Evolutionary conservation across 331 rosid species (phyloP), one percentile per base, ranked within the genome.

Genomic region (Acacia pycnantha): DNA sequence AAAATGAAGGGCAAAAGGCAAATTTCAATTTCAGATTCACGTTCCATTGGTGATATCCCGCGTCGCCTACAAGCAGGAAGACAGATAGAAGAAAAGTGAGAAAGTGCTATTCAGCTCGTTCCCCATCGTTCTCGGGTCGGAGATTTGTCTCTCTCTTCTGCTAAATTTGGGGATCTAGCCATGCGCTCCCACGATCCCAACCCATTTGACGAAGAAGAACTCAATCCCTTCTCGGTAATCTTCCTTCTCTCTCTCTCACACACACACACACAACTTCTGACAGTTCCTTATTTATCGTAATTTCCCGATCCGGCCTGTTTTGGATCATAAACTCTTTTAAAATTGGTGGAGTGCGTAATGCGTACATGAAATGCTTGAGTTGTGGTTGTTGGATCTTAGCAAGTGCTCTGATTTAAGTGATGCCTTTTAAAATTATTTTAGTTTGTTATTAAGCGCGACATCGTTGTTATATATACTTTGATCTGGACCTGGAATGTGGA

Each of bases 111-210:
- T 59, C 82, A 70, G 74, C 59, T 37, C 87, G 16, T 67, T 26
- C 58, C 8, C 16, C 78, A 68, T 54, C 13, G 26, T 54, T 19
- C 61, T 35, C 2, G 70, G 43, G 27, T 75, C 82, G 59, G 75
- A 22, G 74, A 68, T 40, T n/a, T 81, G 79, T 75, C 70, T 68
- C 58, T 81, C 54, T 78, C 47, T 71, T 76, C 81, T 79, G 84
- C 92, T 64, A 69, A 53, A 61, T 70, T 82, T 84, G 12, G 88
- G 92, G 94, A 89, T 88, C 93, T 84, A 81, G 79, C 90, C 66
- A 95, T 95, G 99, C 97, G 94, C 81, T 89, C 88, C 86, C 91
- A 87, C 83, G 98, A 95, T 80, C 98, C 99, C 82, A 95, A 95
- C 79, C 99, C 99, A 0, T 95, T 95, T 46, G 98, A 95, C 1